phyloP scores from a whole-genome alignment of 2,329 filamentous ascomycete genomes.

The Dichotomopilus funicola region DNA sequence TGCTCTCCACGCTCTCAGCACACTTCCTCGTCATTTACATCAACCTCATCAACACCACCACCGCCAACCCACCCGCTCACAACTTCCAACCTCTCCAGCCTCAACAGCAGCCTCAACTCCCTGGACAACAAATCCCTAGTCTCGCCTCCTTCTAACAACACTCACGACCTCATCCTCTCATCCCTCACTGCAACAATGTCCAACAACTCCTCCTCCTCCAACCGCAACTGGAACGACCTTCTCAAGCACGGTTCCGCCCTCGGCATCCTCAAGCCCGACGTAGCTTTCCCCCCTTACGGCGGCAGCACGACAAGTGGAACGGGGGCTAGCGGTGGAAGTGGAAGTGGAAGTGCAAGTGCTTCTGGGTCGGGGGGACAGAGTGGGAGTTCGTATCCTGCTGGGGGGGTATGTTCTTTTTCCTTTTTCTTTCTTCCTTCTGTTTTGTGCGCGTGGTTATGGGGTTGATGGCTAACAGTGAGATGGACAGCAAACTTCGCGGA shows the following conservation, averaged over 20 bases:
- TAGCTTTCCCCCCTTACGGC: conserved; percentile 12
- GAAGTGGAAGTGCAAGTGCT: too few relatives aligned
- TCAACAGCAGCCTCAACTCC: background rate
- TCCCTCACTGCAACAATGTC: conserved; percentile 8
- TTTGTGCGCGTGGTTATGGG: too few relatives aligned
- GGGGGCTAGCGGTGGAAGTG: too few relatives aligned
- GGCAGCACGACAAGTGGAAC: conserved; percentile 7
- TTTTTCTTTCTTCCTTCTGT: too few relatives aligned
- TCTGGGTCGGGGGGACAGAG: background rate
- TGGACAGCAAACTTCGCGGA: too few relatives aligned
- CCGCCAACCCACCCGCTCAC: background rate
- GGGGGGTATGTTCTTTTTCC: background rate
- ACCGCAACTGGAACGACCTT: conserved; percentile 15
- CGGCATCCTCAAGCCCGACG: conserved; percentile 17
- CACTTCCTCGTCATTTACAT: background rate
- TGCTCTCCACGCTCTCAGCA: background rate
- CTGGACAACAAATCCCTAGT: too few relatives aligned
- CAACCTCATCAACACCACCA: background rate
- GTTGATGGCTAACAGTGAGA: too few relatives aligned
- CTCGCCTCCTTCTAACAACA: too few relatives aligned
- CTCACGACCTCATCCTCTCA: background rate
- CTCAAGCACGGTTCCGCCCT: conserved; percentile 17
- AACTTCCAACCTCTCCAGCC: background rate
- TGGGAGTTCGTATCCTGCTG: background rate
- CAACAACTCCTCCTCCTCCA: conserved; percentile 3